Conservation (phyloP, 2,329 filamentous ascomycete species). For the Colletotrichum gigasporum region DNA sequence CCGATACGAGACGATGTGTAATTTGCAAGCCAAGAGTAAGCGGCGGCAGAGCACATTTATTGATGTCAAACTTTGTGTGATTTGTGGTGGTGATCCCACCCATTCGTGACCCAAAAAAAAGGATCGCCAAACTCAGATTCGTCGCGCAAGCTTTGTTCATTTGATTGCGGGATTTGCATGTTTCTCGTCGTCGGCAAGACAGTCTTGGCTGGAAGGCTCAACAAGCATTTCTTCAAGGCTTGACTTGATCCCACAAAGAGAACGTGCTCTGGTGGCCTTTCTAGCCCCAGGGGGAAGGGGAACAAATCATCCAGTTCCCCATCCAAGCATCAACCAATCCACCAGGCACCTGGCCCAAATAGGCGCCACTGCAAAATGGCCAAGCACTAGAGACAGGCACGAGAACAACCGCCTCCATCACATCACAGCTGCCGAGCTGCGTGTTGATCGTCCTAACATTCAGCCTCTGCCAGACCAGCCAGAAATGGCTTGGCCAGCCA, state of each 20-base stretch:
- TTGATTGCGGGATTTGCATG: not conserved
- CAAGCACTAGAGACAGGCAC: too few relatives aligned
- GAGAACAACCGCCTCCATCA: too few relatives aligned
- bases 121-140: too few relatives aligned
- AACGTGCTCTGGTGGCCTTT: too few relatives aligned
- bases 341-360: too few relatives aligned
- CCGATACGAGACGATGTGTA: conserved; percentile 3
- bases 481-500: not conserved
- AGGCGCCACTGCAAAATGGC: too few relatives aligned
- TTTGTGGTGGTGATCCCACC: not conserved
- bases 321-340: too few relatives aligned
- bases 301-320: not conserved
- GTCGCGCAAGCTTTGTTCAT: too few relatives aligned
- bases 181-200: not conserved
- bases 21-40: not conserved
- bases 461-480: not conserved
- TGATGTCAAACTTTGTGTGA: not conserved
- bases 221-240: conserved; percentile 18
- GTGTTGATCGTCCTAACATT: too few relatives aligned
- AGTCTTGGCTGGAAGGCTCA: not conserved
- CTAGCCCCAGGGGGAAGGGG: not conserved
- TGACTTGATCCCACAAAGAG: not conserved
- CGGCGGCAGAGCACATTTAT: not conserved
- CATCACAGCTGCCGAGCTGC: too few relatives aligned
- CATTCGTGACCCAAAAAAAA: too few relatives aligned